Conservation (phyloP, 2,329 filamentous ascomycete genomes). For the Alternaria sp. region DNA sequence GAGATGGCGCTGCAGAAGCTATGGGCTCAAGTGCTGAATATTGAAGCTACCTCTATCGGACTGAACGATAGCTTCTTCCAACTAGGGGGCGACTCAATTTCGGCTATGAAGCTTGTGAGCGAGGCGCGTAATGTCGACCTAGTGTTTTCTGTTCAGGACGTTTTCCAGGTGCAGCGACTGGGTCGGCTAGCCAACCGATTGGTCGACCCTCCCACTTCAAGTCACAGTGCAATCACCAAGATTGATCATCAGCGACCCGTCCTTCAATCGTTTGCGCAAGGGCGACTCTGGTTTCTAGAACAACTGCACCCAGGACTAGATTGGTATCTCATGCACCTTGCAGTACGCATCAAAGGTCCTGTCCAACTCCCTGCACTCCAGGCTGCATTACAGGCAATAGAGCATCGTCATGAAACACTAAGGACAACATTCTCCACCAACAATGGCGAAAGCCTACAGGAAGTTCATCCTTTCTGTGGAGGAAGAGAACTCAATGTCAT, state of each 20-base stretch:
- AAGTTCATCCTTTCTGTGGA: background rate
- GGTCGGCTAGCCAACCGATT: background rate
- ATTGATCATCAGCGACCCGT: background rate
- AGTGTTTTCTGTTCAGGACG: background rate
- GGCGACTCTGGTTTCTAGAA: constrained; percentile 9
- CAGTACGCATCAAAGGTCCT: background rate
- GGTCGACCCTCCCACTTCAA: background rate
- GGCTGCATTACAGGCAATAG: background rate
- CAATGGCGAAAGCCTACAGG: background rate
- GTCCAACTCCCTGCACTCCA: constrained; percentile 1
- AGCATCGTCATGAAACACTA: constrained; percentile 6
- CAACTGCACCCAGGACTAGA: constrained; percentile 2
- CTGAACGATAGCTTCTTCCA: constrained; percentile 22
- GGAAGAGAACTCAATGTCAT: too few relatives aligned
- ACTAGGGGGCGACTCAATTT: constrained; percentile 22
- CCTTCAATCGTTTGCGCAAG: constrained; percentile 5
- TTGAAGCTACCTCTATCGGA: constrained; percentile 11
- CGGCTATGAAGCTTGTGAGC: constrained; percentile 19
- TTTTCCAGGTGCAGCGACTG: background rate
- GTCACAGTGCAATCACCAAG: background rate
- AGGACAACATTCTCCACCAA: constrained; percentile 1
- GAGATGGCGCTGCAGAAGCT: background rate
- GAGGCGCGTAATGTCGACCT: constrained; percentile 7
- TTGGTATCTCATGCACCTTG: constrained; percentile 4
- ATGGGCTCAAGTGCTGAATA: constrained; percentile 12